Base-by-base conservation (phyloP, 2,329 filamentous ascomycete genomes). In the Arthrobotrys conoides region DNA sequence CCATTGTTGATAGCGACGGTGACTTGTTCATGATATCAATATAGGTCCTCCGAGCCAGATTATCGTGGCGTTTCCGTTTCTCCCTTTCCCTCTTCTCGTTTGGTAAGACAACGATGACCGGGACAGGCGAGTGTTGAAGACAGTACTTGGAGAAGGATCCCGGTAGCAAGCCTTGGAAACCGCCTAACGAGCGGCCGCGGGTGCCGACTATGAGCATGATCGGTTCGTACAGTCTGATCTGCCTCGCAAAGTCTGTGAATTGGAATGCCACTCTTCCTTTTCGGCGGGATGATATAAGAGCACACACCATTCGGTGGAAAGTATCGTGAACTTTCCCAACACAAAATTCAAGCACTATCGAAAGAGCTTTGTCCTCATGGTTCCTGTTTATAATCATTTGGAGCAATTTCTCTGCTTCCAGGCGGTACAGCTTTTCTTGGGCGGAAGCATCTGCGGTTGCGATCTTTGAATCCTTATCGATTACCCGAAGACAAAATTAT, bases 61-160 rank as follows among this genome's bases (percentile, higher is more conserved):
- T 93, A 68, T 92, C 90, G 64, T 90, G 88, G 30, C 94, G 90
- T 86, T 97, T 97, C 76, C 89, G 88, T 85, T 96, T 96, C 86
- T 96, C 96, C 85, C 96, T 96, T 83, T 93, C 89, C 20, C 94
- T 91, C 85, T 96, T 96, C 79, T 92, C 92, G 36, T 91, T 92
- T 41, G 94, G 94, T 2, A 94, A 90, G 9, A 97, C 94, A 36
- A 97, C 94, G 33, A 97, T 94, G 6, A 97, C 94, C 0, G 94
- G 94, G 0, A 97, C 93, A 0, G 94, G 94, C 0, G 93, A 97
- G 84, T 97, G 94, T 83, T 97, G 94, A 12, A 97, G 88, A 82
- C 94, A 97, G 85, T 97, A 97, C 83, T 97, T 97, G 30, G 93
- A 96, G 53, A 97, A 94, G 0, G 92, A 96, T 80, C 93, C 96